Percentiles rank a stretch among this genome's conserved stretches.
phyloP scores from a whole-genome alignment of 495 filamentous ascomycete genomes.

The Acidiella bohemica region DNA sequence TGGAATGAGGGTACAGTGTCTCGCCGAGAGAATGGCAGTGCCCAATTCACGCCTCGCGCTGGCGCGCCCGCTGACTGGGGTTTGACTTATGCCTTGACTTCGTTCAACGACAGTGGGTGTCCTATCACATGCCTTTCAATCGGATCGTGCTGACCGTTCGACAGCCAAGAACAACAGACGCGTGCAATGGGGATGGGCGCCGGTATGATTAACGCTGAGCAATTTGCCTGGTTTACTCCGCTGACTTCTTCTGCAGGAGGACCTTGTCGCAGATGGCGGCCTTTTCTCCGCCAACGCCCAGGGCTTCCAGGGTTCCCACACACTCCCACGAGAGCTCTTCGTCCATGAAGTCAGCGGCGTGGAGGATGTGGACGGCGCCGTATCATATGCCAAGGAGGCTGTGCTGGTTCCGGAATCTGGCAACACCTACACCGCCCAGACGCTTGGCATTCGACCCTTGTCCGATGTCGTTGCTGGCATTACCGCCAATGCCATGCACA shows the following conservation, averaged over 20 bases:
- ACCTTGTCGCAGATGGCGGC: conserved; percentile 21
- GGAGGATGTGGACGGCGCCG: conserved; percentile 20
- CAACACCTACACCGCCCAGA: conserved; percentile 30
- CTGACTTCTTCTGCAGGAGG: no score
- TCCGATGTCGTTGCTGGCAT: conserved; percentile 29
- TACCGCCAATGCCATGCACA: conserved; percentile 11
- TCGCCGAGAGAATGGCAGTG: conserved; percentile 27
- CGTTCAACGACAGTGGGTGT: conserved; percentile 34
- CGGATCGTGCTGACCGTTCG: no score
- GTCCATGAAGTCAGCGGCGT: conserved; percentile 28
- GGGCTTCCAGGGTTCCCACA: conserved; percentile 33
- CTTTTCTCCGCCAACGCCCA: conserved; percentile 27
- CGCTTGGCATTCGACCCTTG: conserved; percentile 30
- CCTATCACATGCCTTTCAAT: no score
- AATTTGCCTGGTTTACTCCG: no score
- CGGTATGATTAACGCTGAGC: no score
- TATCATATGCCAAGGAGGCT: conserved; percentile 21
- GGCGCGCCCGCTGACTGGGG: conserved; percentile 33
- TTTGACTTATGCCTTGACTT: conserved; percentile 31
- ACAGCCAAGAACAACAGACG: conserved; percentile 32
- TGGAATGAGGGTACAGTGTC: conserved; percentile 33
- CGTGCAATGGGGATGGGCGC: conserved; percentile 33
- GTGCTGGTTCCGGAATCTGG: conserved; percentile 17
- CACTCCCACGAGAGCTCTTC: conserved; percentile 33
- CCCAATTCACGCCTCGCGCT: conserved; percentile 26